Conservation (phyloP, 208 protist species). For the Balamuthia mandrillaris region DNA sequence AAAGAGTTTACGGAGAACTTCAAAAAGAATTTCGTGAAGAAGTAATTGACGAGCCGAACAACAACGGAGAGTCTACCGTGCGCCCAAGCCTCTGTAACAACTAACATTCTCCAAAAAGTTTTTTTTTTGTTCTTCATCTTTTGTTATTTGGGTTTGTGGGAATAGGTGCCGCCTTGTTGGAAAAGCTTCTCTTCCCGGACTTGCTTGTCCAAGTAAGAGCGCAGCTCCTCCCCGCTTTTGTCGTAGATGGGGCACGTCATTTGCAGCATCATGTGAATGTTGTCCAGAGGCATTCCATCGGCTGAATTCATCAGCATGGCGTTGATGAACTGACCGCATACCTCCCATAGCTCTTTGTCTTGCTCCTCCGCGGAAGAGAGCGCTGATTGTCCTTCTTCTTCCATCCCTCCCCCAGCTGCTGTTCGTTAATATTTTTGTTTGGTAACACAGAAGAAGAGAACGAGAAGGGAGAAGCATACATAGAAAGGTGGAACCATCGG, state of each 20-base stretch:
- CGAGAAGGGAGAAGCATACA: not conserved
- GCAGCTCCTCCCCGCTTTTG: not conserved
- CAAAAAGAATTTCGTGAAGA: not conserved
- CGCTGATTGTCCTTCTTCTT: not conserved
- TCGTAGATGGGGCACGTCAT: conserved; percentile 20
- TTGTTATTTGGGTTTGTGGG: too few relatives aligned
- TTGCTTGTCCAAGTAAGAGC: too few relatives aligned
- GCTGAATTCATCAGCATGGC: conserved; percentile 32
- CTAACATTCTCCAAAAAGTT: too few relatives aligned
- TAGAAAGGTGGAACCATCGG: not conserved
- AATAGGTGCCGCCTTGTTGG: too few relatives aligned
- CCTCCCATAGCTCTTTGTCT: not conserved
- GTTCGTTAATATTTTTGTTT: not conserved
- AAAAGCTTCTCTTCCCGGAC: too few relatives aligned
- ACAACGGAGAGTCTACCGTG: too few relatives aligned
- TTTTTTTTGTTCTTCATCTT: too few relatives aligned
- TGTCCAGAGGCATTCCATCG: not conserved
- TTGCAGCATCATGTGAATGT: conserved; percentile 1
- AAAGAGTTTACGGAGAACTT: not conserved
- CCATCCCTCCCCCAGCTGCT: conserved; percentile 2
- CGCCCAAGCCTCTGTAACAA: too few relatives aligned
- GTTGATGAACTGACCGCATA: conserved; percentile 33
- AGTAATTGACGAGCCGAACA: too few relatives aligned
- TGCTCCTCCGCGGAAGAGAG: not conserved
- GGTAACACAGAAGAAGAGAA: not conserved